Percentiles rank a stretch among this genome's conserved stretches.
These are phyloP conservation scores for Pyricularia pennisetigena DNA, from an alignment of 2,329 filamentous ascomycete species.

Conservation along the genomic window DNA sequence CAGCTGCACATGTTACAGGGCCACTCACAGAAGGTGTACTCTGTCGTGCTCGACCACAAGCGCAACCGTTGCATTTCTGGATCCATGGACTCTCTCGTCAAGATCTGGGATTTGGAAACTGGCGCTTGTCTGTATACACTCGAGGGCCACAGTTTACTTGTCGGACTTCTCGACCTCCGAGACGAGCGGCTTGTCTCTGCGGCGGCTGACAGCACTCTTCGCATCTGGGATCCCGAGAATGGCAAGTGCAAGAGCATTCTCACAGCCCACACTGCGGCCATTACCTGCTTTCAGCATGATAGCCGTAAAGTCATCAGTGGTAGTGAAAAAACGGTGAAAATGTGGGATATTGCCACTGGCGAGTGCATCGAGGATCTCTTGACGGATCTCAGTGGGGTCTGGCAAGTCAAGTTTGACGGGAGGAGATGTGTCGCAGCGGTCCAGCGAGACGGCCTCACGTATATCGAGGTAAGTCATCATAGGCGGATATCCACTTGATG, in stretches of 20 bases:
- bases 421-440: conserved; percentile 92
- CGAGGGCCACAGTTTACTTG: conserved; percentile 85
- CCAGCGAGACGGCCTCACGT: conserved; percentile 84
- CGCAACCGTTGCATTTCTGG: conserved; percentile 95
- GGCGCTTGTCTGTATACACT: conserved; percentile 80
- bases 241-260: conserved; percentile 85
- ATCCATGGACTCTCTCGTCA: conserved; percentile 96
- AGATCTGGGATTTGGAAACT: conserved; percentile 90
- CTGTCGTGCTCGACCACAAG: conserved; percentile 84
- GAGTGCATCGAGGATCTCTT: conserved; percentile 89
- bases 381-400: conserved; percentile 90
- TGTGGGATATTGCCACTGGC: conserved; percentile 93
- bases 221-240: conserved; percentile 93
- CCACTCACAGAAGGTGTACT: conserved; percentile 91
- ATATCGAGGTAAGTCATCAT: conserved; percentile 69
- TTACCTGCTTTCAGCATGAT: conserved; percentile 98
- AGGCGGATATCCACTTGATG: neutral
- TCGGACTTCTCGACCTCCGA: conserved; percentile 81
- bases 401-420: conserved; percentile 98
- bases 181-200: conserved; percentile 89
- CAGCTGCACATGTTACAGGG: conserved; percentile 74
- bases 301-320: conserved; percentile 94
- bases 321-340: conserved; percentile 90
- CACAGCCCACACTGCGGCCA: conserved; percentile 90
- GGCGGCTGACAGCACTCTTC: conserved; percentile 86